Conservation (phyloP, 192 early-diverging fungal genomes). For the Podila minutissima region DNA sequence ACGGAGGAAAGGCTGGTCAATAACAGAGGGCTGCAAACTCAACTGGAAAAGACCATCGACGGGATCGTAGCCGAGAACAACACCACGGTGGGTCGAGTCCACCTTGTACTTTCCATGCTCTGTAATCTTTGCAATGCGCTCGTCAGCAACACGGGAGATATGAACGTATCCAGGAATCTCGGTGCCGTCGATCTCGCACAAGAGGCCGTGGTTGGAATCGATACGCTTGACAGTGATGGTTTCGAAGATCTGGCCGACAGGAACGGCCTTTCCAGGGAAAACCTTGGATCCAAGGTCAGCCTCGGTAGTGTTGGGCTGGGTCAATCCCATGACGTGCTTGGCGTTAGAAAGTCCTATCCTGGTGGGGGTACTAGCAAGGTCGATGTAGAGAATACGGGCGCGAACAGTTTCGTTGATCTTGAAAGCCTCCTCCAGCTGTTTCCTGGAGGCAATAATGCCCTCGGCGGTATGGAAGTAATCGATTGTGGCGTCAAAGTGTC, state of each 20-base stretch:
- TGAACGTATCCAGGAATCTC: constrained; percentile 69
- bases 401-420: constrained; percentile 69
- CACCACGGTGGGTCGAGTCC: constrained; percentile 77
- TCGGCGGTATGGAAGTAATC: constrained; percentile 66
- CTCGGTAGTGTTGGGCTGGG: constrained; percentile 5
- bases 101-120: constrained; percentile 67
- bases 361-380: constrained; percentile 70
- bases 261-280: constrained; percentile 56
- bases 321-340: constrained; percentile 66
- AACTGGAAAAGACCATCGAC: constrained; percentile 79
- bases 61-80: constrained; percentile 83
- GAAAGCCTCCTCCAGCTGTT: constrained; percentile 64
- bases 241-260: constrained; percentile 79
- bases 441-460: constrained; percentile 39
- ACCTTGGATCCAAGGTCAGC: constrained; percentile 37
- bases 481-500: constrained; percentile 82
- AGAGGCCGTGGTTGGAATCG: constrained; percentile 69
- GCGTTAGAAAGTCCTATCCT: constrained; percentile 65
- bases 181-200: constrained; percentile 62
- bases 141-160: constrained; percentile 78
- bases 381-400: constrained; percentile 81
- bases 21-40: constrained; percentile 73
- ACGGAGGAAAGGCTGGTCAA: constrained; percentile 76
- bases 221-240: constrained; percentile 68
- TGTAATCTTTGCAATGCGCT: constrained; percentile 60